Evolutionary conservation across 768 basidiomycete genomes (phyloP).

Genomic region (Galerina sulciceps): DNA sequence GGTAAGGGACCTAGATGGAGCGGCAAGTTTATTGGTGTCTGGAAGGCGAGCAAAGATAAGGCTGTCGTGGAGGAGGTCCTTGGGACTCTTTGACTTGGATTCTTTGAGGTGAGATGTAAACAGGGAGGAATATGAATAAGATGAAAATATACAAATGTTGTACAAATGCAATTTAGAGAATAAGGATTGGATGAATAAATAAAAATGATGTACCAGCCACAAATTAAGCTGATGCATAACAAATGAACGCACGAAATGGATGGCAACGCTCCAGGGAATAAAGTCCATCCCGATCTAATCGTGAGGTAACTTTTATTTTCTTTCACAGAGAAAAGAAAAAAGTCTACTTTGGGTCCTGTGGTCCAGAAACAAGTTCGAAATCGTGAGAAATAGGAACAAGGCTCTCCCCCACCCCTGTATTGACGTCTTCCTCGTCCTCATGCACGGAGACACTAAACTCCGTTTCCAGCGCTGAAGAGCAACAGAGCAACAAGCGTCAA

Average conservation of each 20-base stretch:
- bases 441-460: constrained; percentile 26
- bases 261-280: background rate
- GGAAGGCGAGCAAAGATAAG: constrained; percentile 55
- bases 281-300: background rate
- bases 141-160: constrained; percentile 19
- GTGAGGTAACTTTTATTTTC: background rate
- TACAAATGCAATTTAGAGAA: constrained; percentile 10
- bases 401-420: constrained; percentile 18
- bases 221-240: background rate
- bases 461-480: constrained; percentile 24
- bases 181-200: background rate
- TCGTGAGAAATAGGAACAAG: constrained; percentile 1
- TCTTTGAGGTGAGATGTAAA: background rate
- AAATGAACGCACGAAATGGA: background rate
- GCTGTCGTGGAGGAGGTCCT: constrained; percentile 43
- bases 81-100: constrained; percentile 20
- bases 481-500: constrained; percentile 21
- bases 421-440: constrained; percentile 22
- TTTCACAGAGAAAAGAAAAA: background rate
- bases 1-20: constrained; percentile 80
- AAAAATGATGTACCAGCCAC: constrained; percentile 1
- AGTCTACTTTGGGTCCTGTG: constrained; percentile 19
- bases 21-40: constrained; percentile 70
- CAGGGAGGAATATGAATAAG: constrained; percentile 7
- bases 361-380: constrained; percentile 8